These are phyloP conservation scores for Candida ponderosae DNA, from an alignment of 805 yeast species.

Conservation along the genomic window DNA sequence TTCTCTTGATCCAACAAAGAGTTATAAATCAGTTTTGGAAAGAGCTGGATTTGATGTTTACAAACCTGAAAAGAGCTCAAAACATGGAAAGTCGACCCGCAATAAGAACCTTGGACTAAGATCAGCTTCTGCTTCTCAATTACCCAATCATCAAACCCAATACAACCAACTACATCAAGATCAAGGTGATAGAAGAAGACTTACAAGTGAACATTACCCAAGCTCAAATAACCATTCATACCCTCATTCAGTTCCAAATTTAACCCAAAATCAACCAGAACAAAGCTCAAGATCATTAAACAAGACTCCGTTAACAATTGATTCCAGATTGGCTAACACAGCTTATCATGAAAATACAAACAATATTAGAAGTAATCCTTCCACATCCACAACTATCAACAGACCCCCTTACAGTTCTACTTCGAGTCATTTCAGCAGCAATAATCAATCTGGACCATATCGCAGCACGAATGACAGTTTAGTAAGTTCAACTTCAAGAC, in stretches of 20 bases:
- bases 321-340: constrained; percentile 9
- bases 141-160: not conserved
- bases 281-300: no score
- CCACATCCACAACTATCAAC: no score
- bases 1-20: constrained; percentile 52
- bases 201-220: no score
- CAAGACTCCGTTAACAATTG: constrained; percentile 2
- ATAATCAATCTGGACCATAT: no score
- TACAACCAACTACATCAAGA: not conserved
- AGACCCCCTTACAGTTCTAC: no score
- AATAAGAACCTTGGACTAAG: constrained; percentile 2
- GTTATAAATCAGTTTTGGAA: constrained; percentile 67
- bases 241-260: not conserved
- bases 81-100: not conserved
- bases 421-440: no score
- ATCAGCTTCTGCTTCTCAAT: constrained; percentile 8
- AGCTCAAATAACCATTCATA: no score
- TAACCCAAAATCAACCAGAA: not conserved
- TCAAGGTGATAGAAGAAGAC: no score
- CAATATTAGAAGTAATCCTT: no score
- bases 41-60: constrained; percentile 74
- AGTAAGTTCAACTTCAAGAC: no score
- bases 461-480: no score
- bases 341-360: not conserved
- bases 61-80: constrained; percentile 13